Conservation (phyloP, 192 early-diverging fungal genomes). For the Physocladia obscura region DNA sequence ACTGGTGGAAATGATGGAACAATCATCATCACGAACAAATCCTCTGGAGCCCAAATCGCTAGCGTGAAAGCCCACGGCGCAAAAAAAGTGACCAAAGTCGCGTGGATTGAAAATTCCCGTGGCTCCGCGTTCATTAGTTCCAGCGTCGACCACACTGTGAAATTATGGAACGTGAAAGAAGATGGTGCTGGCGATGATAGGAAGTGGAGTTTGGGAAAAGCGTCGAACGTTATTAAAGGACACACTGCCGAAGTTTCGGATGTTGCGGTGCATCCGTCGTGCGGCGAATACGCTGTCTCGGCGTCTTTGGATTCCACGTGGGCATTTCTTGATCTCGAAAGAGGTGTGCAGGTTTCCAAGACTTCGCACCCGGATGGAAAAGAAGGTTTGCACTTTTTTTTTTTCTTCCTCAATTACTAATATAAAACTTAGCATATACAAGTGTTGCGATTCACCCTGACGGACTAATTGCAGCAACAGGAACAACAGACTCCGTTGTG, state of each 20-base stretch:
- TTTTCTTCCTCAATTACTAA: background rate
- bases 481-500: conserved; percentile 67
- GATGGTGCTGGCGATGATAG: conserved; percentile 12
- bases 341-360: conserved; percentile 52
- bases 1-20: conserved; percentile 82
- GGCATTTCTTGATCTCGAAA: conserved; percentile 76
- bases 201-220: conserved; percentile 16
- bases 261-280: conserved; percentile 76
- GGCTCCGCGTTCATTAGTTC: conserved; percentile 67
- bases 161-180: conserved; percentile 48
- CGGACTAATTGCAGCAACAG: conserved; percentile 81
- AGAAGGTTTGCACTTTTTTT: conserved; percentile 42
- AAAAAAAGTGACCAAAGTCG: conserved; percentile 73
- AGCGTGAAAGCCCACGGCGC: conserved; percentile 76
- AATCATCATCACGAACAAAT: conserved; percentile 66
- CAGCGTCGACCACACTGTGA: conserved; percentile 79
- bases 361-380: conserved; percentile 44
- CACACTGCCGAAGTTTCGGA: conserved; percentile 73
- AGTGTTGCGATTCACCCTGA: conserved; percentile 85
- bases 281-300: conserved; percentile 72
- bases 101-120: conserved; percentile 58
- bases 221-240: conserved; percentile 56
- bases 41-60: conserved; percentile 51
- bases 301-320: conserved; percentile 75
- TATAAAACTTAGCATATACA: conserved; percentile 53